Evolutionary conservation across 352 stramenopile species (phyloP).

Genomic region (Phytophthora pisi): DNA sequence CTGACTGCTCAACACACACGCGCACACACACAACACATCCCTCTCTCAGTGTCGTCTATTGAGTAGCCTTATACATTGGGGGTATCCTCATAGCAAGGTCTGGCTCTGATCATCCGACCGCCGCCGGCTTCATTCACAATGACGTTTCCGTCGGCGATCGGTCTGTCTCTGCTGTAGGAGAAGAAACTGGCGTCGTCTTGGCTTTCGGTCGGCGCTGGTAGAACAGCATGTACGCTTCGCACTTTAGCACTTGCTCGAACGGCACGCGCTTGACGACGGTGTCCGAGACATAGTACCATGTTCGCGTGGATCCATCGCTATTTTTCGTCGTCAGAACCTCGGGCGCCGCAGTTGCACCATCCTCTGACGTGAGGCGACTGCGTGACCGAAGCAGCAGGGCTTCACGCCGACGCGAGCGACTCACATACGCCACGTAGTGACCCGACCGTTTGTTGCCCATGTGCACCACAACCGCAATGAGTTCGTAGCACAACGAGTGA

Average conservation of each 20-base stretch:
- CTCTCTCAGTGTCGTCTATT: conserved; percentile 36
- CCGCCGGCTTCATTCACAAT: conserved; percentile 19
- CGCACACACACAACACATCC: conserved; percentile 9
- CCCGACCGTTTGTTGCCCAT: conserved; percentile 72
- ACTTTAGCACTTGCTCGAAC: conserved; percentile 70
- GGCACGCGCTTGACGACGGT: conserved; percentile 62
- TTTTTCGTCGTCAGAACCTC: conserved; percentile 27
- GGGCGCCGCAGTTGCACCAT: conserved; percentile 7
- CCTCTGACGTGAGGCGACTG: conserved; percentile 30
- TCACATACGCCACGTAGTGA: conserved; percentile 80
- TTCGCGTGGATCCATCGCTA: conserved; percentile 29
- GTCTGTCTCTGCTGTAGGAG: conserved; percentile 26
- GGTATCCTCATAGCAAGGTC: conserved; percentile 34
- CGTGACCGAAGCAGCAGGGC: conserved; percentile 27
- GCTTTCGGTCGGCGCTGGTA: conserved; percentile 52
- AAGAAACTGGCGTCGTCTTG: conserved; percentile 17
- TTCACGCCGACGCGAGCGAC: conserved; percentile 51
- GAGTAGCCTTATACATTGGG: conserved; percentile 39
- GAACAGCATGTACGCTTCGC: conserved; percentile 84
- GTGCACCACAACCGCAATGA: conserved; percentile 77
- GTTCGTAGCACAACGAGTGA: conserved; percentile 51
- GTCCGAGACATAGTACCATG: conserved; percentile 81
- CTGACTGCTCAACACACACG: background rate
- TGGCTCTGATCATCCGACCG: conserved; percentile 19
- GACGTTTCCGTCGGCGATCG: conserved; percentile 26